phyloP scores from a whole-genome alignment of 345 rosid species.

The Aquilaria yunnanensis region DNA sequence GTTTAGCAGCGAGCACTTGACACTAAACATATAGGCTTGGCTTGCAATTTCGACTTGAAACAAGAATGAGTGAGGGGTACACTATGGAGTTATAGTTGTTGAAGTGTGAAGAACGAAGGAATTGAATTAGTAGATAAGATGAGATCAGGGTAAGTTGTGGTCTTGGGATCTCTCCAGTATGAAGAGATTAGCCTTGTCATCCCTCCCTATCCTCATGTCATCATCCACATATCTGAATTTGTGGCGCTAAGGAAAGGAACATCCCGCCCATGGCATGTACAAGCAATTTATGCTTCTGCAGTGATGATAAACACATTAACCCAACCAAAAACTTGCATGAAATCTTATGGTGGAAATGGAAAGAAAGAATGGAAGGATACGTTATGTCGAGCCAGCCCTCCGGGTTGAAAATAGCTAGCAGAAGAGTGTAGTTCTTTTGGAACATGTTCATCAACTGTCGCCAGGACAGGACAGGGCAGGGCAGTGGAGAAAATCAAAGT shows the following conservation, averaged over 20 bases:
- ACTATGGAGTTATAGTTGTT: too few species aligned
- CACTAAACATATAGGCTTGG: too few species aligned
- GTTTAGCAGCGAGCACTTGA: too few species aligned
- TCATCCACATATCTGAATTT: conserved; percentile 67
- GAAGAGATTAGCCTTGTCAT: conserved; percentile 73
- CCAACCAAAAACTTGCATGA: neutral
- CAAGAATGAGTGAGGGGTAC: too few species aligned
- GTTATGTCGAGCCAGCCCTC: conserved; percentile 87
- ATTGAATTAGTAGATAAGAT: too few species aligned
- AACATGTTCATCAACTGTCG: conserved; percentile 72
- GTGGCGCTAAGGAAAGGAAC: conserved; percentile 29
- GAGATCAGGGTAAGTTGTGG: too few species aligned
- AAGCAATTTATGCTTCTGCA: too few species aligned
- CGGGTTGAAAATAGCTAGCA: conserved; percentile 69
- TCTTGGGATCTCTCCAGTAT: conserved; percentile 56
- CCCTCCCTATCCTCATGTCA: conserved; percentile 68
- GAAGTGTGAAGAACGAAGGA: too few species aligned
- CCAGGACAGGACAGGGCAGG: conserved; percentile 9
- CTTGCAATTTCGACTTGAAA: too few species aligned
- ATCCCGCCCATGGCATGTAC: neutral
- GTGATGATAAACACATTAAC: too few species aligned
- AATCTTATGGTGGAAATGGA: too few species aligned
- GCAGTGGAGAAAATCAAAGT: neutral
- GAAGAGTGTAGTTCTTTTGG: conserved; percentile 57
- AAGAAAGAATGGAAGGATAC: conserved; percentile 46